These are phyloP conservation scores for Hura crepitans DNA, from an alignment of 441 rosid genomes.

Conservation along the genomic window DNA sequence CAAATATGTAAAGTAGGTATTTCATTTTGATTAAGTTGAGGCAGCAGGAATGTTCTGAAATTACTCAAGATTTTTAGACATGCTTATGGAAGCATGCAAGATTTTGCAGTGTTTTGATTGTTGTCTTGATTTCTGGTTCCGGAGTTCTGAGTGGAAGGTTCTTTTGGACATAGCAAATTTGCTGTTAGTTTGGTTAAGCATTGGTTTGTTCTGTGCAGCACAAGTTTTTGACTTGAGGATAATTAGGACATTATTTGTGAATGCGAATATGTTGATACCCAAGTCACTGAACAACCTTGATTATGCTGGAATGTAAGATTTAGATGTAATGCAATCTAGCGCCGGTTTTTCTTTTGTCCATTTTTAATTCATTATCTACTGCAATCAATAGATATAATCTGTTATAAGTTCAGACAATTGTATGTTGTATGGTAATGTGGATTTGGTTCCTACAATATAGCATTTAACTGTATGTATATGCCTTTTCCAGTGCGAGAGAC, in stretches of 20 bases:
- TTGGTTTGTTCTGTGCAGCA: neutral
- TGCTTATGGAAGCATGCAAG: neutral
- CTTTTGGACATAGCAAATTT: neutral
- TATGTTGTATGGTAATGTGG: neutral
- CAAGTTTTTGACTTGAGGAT: neutral
- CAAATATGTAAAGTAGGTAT: too few species aligned
- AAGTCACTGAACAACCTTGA: neutral
- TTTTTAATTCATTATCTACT: neutral
- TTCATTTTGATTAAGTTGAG: neutral
- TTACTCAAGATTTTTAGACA: neutral
- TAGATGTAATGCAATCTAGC: neutral
- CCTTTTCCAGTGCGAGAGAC: conserved; percentile 73
- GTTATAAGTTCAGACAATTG: too few species aligned
- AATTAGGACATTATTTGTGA: neutral
- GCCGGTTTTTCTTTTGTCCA: neutral
- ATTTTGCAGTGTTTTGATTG: neutral
- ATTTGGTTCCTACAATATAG: neutral
- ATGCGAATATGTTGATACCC: neutral
- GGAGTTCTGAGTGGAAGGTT: neutral
- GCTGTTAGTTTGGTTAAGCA: neutral
- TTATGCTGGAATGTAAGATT: neutral
- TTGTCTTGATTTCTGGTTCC: neutral
- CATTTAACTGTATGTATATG: neutral
- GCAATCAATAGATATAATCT: neutral
- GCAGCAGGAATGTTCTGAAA: too few species aligned